A percentile compares a stretch with the other conserved stretches of the same genome.
phyloP scores from a whole-genome alignment of 108 stramenopile species.

The Conticribra guillardii region DNA sequence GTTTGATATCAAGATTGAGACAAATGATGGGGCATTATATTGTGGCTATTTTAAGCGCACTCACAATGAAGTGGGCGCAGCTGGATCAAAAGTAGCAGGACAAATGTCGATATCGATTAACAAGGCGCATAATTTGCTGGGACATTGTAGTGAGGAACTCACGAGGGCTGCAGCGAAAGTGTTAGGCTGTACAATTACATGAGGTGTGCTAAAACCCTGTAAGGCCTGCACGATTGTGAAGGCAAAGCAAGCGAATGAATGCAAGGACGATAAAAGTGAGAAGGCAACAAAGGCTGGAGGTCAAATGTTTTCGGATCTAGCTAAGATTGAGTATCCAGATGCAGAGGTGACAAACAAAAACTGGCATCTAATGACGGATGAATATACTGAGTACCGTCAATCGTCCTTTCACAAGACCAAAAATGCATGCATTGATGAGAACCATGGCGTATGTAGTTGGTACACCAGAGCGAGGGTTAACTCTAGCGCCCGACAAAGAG shows the following conservation, averaged over 20 bases:
- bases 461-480: too few species aligned
- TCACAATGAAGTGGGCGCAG: background rate
- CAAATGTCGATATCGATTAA: background rate
- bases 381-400: too few species aligned
- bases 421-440: too few species aligned
- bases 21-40: background rate
- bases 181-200: conserved; percentile 15
- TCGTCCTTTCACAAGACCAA: too few species aligned
- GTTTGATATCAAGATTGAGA: background rate
- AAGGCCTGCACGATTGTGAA: conserved; percentile 25
- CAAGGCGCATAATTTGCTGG: conserved; percentile 32
- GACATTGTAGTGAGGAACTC: conserved; percentile 22
- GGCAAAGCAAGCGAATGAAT: conserved; percentile 30
- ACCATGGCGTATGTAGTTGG: too few species aligned
- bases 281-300: too few species aligned
- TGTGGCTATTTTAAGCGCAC: background rate
- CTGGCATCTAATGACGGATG: too few species aligned
- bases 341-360: too few species aligned
- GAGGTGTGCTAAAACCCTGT: conserved; percentile 25
- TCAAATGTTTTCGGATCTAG: too few species aligned
- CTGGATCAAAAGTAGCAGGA: background rate
- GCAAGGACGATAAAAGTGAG: too few species aligned
- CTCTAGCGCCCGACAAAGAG: too few species aligned
- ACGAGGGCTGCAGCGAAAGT: conserved; percentile 21
- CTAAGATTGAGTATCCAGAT: too few species aligned